Evolutionary conservation across 2,329 filamentous ascomycete genomes (phyloP).

Genomic region (Aspergillus sp.): DNA sequence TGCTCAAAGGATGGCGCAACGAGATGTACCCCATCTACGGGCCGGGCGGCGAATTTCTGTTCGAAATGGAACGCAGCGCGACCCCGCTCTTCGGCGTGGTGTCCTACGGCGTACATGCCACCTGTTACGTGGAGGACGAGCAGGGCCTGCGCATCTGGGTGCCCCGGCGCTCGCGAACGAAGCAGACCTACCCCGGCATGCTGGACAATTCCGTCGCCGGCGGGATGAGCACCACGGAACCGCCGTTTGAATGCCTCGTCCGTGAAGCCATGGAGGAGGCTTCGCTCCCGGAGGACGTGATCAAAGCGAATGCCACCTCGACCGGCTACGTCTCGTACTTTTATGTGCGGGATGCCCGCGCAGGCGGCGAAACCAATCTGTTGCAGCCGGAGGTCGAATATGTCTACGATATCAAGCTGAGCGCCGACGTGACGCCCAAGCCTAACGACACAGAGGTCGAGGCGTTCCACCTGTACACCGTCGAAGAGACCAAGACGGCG

Average conservation of each 20-base stretch:
- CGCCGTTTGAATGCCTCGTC: conserved; percentile 76
- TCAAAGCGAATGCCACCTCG: conserved; percentile 59
- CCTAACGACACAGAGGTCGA: conserved; percentile 90
- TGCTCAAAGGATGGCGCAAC: conserved; percentile 76
- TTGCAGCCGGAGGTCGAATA: conserved; percentile 91
- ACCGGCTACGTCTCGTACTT: conserved; percentile 80
- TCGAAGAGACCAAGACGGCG: conserved; percentile 72
- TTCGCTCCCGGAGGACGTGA: conserved; percentile 67
- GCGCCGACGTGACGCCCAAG: conserved; percentile 64
- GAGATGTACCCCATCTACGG: conserved; percentile 79
- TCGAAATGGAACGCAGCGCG: conserved; percentile 75
- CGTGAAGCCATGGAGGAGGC: conserved; percentile 90
- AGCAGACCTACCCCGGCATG: conserved; percentile 87
- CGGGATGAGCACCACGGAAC: conserved; percentile 77
- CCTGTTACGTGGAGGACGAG: conserved; percentile 62
- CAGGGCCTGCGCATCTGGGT: conserved; percentile 77
- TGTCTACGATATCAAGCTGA: conserved; percentile 82
- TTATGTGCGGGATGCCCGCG: conserved; percentile 71
- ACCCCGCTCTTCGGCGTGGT: conserved; percentile 72
- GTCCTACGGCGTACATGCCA: conserved; percentile 80
- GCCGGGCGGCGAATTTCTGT: conserved; percentile 56
- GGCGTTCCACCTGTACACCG: conserved; percentile 72
- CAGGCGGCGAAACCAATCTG: conserved; percentile 77
- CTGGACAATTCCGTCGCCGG: conserved; percentile 93
- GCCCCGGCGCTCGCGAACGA: conserved; percentile 69